Evolutionary conservation across 2,329 filamentous ascomycete genomes (phyloP), one percentile per base, ranked within the genome.

Genomic region (Diaporthe vaccinii): DNA sequence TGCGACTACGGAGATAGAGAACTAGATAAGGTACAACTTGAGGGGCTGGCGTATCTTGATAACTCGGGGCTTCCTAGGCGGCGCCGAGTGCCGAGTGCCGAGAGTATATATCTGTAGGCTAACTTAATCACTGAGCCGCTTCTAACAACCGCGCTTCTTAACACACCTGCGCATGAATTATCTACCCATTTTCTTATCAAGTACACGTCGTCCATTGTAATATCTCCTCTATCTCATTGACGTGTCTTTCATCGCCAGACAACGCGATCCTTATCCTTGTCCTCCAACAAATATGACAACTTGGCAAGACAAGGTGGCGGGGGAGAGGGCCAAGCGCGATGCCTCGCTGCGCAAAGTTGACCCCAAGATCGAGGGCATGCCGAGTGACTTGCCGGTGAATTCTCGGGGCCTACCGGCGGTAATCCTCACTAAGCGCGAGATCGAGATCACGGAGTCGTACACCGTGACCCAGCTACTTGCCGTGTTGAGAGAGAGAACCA

Each of bases 351-450:
- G 14, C 53, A 57, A 57, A 57, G 53, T 57, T 12, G 53, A 57
- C 53, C 53, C 53, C 20, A 57, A 57, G 53, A 57, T 57, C 53
- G 53, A 57, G 53, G 53, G 53, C 53, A 57, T 57, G 53, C 53
- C 53, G 53, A 1, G 34, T 31, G 53, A 57, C 25, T 34, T 57
- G 15, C 53, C 53, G 28, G 25, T 57, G 53, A 57, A 57, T 31
- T 57, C 53, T 34, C 53, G 53, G 53, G 53, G 15, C 4, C 53
- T 57, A 28, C 53, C 53, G 53, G 53, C 25, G 15, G 15, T 57
- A 10, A 34, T 57, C 15, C 53, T 57, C 53, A 57, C 53, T 20
- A 28, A 57, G 53, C 53, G 53, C 28, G 53, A 57, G 53, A 57
- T 57, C 25, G 15, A 57, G 53, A 57, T 57, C 53, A 57, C 53